phyloP scores from a whole-genome alignment of 495 filamentous ascomycete species.

The Astrocystis sublimbata region DNA sequence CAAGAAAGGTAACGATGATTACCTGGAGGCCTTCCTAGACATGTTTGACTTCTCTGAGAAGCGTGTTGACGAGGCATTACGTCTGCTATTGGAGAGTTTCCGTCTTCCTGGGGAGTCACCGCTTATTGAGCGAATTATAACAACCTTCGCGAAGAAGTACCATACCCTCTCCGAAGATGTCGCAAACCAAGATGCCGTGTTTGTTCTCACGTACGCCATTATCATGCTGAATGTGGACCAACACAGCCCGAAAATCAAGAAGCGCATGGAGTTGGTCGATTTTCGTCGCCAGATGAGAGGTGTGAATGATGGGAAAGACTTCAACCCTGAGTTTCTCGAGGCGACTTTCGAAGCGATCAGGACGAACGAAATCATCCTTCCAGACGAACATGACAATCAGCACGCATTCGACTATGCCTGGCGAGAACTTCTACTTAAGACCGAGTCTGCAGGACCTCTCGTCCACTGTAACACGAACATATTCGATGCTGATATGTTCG shows the following conservation, averaged over 20 bases:
- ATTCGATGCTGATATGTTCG: conserved; percentile 97
- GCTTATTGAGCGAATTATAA: conserved; percentile 91
- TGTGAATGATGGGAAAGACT: conserved; percentile 83
- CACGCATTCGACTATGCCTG: conserved; percentile 96
- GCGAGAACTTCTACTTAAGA: conserved; percentile 89
- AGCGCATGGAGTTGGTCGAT: conserved; percentile 77
- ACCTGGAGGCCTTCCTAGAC: conserved; percentile 81
- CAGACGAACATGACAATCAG: conserved; percentile 94
- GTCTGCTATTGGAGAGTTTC: conserved; percentile 87
- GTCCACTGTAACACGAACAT: conserved; percentile 87
- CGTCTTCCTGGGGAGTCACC: conserved; percentile 89
- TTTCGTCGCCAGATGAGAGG: conserved; percentile 88
- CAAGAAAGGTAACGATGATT: conserved; percentile 78
- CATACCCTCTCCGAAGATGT: conserved; percentile 77
- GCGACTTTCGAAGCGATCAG: conserved; percentile 90
- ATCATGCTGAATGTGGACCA: conserved; percentile 95
- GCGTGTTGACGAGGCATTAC: conserved; percentile 84
- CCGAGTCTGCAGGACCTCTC: conserved; percentile 70
- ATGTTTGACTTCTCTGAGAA: conserved; percentile 84
- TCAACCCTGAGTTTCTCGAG: conserved; percentile 80
- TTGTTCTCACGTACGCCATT: conserved; percentile 89
- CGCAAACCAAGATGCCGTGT: conserved; percentile 85
- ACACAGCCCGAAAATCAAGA: conserved; percentile 91
- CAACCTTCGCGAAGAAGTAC: conserved; percentile 83
- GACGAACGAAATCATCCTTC: conserved; percentile 90